phyloP scores from a whole-genome alignment of 2,329 filamentous ascomycete genomes.

The Hansfordia pulvinata region DNA sequence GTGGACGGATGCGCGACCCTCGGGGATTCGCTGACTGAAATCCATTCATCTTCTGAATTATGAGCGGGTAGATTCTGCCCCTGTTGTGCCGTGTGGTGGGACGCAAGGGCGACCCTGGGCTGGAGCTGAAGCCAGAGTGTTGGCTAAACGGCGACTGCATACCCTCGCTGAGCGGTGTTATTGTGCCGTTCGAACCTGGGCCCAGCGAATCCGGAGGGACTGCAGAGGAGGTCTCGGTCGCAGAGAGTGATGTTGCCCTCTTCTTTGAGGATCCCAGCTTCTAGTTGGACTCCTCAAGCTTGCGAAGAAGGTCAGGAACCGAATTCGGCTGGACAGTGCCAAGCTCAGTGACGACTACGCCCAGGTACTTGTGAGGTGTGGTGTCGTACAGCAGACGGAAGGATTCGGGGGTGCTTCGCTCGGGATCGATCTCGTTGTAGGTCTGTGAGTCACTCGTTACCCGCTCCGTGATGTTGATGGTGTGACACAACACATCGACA shows the following conservation, averaged over 20 bases:
- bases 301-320: constrained; percentile 52
- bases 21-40: too few relatives aligned
- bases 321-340: constrained; percentile 77
- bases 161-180: too few relatives aligned
- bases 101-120: too few relatives aligned
- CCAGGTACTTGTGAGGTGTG: constrained; percentile 75
- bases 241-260: background rate
- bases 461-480: constrained; percentile 79
- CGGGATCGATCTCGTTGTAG: constrained; percentile 80
- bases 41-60: too few relatives aligned
- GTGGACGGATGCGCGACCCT: too few relatives aligned
- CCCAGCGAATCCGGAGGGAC: too few relatives aligned
- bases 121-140: too few relatives aligned
- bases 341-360: constrained; percentile 83
- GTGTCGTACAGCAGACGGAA: constrained; percentile 77
- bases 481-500: constrained; percentile 85
- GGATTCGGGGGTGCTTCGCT: constrained; percentile 41
- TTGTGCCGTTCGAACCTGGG: too few relatives aligned
- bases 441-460: constrained; percentile 88
- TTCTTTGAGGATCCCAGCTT: too few relatives aligned
- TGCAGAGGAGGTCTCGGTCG: background rate
- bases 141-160: too few relatives aligned
- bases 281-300: constrained; percentile 40
- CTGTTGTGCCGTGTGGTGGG: too few relatives aligned
- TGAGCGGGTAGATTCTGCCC: too few relatives aligned